Base-by-base conservation (phyloP, 2,329 filamentous ascomycete species). In the Aspergillus versicolor region DNA sequence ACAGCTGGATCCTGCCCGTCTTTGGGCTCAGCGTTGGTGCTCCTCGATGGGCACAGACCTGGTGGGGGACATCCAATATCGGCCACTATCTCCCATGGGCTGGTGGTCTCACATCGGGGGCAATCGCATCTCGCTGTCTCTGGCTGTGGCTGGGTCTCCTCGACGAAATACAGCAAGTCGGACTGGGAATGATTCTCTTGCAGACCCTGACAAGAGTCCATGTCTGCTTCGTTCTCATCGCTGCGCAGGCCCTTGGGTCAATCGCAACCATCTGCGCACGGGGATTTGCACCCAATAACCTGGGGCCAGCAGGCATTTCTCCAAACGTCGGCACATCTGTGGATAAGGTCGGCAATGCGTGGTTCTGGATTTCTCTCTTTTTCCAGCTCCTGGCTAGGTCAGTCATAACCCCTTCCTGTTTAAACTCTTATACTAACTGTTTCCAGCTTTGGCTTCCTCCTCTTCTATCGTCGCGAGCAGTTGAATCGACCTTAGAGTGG, bases 111-210 rank as follows among this genome's bases (percentile, higher is more conserved):
- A 71, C 82, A 0, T 77, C 79, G 6, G 80, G 82, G 4, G 83
- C 86, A 0, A 68, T 88, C 0, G 70, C 84, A 9, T 82, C 83
- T 2, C 77, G 86, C 38, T 74, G 77, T 54, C 71, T 88, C 4
- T 88, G 86, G 86, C 77, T 88, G 9, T 89, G 86, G 85, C 80
- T 89, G 0, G 86, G 86, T 40, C 79, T 88, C 4, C 75, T 88
- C 7, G 86, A 89, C 63, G 79, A 83, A 11, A 73, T 88, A 5
- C 86, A 89, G 68, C 84, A 85, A 40, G 81, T 88, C 2, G 86
- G 86, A 2, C 82, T 88, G 53, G 86, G 86, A 52, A 88, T 88
- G 85, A 84, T 88, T 51, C 75, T 89, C 4, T 71, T 88, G 42
- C 84, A 87, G 67, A 88, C 85, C 0, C 71, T 87, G 61, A 88